A percentile compares a stretch with the other conserved stretches of the same genome.
phyloP scores from a whole-genome alignment of 495 filamentous ascomycete genomes.

The Penicillium goetzii region DNA sequence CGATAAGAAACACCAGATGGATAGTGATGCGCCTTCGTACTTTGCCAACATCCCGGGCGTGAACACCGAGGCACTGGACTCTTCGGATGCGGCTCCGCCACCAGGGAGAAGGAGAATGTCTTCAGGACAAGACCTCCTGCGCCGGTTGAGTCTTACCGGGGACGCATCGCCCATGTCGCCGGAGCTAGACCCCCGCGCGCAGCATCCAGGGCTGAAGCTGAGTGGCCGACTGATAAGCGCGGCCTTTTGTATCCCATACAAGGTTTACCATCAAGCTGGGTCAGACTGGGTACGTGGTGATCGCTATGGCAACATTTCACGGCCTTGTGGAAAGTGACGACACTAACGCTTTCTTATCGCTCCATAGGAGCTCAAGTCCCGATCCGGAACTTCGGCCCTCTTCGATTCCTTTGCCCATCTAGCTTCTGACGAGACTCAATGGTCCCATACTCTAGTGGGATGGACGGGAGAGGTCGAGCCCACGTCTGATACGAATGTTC shows the following conservation, averaged over 20 bases:
- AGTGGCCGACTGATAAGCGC: constrained; percentile 86
- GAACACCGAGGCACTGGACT: constrained; percentile 19
- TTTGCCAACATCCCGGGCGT: constrained; percentile 39
- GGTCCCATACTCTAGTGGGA: constrained; percentile 85
- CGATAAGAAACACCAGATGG: constrained; percentile 25
- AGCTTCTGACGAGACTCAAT: constrained; percentile 71
- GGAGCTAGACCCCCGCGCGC: constrained; percentile 59
- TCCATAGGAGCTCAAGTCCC: constrained; percentile 57
- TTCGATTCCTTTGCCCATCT: constrained; percentile 88
- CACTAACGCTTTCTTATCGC: not conserved
- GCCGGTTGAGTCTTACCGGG: constrained; percentile 60
- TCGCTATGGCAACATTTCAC: not conserved
- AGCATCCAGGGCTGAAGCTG: constrained; percentile 69
- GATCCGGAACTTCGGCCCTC: constrained; percentile 82
- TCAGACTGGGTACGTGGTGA: constrained; percentile 70
- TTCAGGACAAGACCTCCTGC: constrained; percentile 63
- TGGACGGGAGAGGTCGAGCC: constrained; percentile 90
- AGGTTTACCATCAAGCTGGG: constrained; percentile 65
- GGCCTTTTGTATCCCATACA: constrained; percentile 82
- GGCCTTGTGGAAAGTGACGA: not conserved
- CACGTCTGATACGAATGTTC: constrained; percentile 40
- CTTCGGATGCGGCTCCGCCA: constrained; percentile 35
- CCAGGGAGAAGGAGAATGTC: constrained; percentile 56
- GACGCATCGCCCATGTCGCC: constrained; percentile 46
- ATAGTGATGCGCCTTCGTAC: constrained; percentile 34